Evolutionary conservation across 1,284 basidiomycete species (phyloP), one percentile per base, ranked within the genome.

Genomic region (Cryptococcus hybrid): DNA sequence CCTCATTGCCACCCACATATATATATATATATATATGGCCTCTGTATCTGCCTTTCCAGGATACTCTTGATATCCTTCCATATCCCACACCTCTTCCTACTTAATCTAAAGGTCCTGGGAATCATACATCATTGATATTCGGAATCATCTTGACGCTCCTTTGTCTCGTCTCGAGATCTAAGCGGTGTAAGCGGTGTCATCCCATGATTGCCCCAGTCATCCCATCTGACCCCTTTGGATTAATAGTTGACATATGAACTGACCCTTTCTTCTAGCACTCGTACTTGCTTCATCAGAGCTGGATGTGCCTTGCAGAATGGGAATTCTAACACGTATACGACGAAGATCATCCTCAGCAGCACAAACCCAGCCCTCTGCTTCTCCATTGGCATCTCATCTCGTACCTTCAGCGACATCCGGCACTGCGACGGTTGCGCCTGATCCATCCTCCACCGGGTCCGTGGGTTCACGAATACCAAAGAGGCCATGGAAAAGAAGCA

Each of bases 301-400:
- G 18, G 18, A 18, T 18, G 18, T 18, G 18, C 18, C 18, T 18
- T 18, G 40, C 37, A 54, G 38, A 18, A 62, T 62, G 60, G 60
- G 60, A 42, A 24, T 62, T 13, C 52, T 62, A 34, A 51, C 60
- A 4, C 52, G 54, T 13, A 50, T 58, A 42, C 40, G 52, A 45
- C 49, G 44, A 37, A 35, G 50, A 12, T 54, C 47, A 38, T 24
- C 37, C 18, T 18, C 43, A 18, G 13, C 35, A 46, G 36, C 52
- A 24, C 18, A n/a, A 42, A n/a, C 15, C 30, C 38, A 42, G 40
- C 18, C 47, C 37, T 15, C 48, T 30, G 15, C 43, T 30, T 5
- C 37, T 38, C 39, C 34, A 7, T n/a, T 51, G 35, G 7, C 43
- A 6, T 13, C 43, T 9, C 42, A 34, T 47, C 18, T 18, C 18